Evolutionary conservation across 768 basidiomycete genomes (phyloP).

Genomic region (Tricholoma flavovirens): DNA sequence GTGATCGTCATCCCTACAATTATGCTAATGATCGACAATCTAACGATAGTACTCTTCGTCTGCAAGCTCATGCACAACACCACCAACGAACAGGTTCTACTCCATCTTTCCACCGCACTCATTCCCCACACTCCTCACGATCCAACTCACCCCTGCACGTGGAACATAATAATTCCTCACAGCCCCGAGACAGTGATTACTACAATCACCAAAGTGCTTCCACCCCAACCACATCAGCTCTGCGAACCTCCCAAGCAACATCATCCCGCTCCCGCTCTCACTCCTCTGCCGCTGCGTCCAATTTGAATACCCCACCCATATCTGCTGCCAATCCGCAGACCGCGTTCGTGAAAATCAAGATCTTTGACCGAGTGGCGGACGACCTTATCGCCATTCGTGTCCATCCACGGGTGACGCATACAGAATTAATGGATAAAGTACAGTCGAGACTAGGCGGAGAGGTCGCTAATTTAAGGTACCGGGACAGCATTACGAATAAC

Average conservation of each 20-base stretch:
- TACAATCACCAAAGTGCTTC: conserved; percentile 23
- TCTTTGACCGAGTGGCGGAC: conserved; percentile 89
- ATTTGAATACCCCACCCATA: conserved; percentile 64
- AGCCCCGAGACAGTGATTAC: conserved; percentile 23
- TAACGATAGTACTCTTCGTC: conserved; percentile 35
- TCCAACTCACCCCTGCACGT: conserved; percentile 32
- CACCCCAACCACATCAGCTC: conserved; percentile 42
- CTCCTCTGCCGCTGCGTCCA: conserved; percentile 41
- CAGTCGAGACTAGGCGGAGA: conserved; percentile 78
- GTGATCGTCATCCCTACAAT: conserved; percentile 34
- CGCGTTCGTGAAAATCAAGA: conserved; percentile 97
- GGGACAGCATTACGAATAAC: conserved; percentile 61
- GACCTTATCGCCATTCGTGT: conserved; percentile 97
- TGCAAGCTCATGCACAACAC: conserved; percentile 39
- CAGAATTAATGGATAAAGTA: conserved; percentile 88
- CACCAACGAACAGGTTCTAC: conserved; percentile 49
- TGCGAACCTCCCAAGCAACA: conserved; percentile 48
- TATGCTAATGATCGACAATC: conserved; percentile 29
- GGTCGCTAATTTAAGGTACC: conserved; percentile 63
- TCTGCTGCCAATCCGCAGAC: conserved; percentile 74
- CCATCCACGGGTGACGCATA: conserved; percentile 83
- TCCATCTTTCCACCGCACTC: conserved; percentile 37
- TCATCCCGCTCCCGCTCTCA: conserved; percentile 53
- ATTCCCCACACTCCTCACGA: conserved; percentile 37
- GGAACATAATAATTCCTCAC: conserved; percentile 28